Evolutionary conservation across 139 green algal species (phyloP).

Genomic region (Volvox africanus): DNA sequence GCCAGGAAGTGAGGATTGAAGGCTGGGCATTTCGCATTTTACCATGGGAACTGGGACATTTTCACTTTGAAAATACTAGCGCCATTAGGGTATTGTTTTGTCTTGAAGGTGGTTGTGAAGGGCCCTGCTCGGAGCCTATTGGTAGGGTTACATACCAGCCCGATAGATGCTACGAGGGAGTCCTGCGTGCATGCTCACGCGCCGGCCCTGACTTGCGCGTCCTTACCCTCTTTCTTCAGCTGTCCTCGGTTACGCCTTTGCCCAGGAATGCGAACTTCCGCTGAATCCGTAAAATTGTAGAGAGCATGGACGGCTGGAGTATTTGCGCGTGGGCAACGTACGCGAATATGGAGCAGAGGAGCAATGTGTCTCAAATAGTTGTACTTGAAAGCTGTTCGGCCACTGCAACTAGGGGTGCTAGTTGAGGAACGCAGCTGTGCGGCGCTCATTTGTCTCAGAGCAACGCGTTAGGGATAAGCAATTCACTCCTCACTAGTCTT

Average conservation of each 20-base stretch:
- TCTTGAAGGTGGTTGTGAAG: not conserved
- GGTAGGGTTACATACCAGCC: not conserved
- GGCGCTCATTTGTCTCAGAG: not conserved
- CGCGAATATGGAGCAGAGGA: not conserved
- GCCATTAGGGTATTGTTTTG: too few species aligned
- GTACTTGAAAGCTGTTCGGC: not conserved
- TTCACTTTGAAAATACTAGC: too few species aligned
- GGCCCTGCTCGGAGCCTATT: too few species aligned
- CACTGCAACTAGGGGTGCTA: not conserved
- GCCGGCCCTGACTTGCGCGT: not conserved
- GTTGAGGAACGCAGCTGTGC: not conserved
- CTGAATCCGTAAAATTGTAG: conserved; percentile 36
- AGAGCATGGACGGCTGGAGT: not conserved
- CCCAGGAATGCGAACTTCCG: not conserved
- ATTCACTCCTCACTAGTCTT: too few species aligned
- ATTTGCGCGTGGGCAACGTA: not conserved
- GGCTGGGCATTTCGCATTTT: too few species aligned
- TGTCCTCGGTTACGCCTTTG: conserved; percentile 11
- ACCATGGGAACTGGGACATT: too few species aligned
- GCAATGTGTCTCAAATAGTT: not conserved
- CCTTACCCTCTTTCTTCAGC: conserved; percentile 19
- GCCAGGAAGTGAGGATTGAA: too few species aligned
- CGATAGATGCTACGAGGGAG: not conserved
- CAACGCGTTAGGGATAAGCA: too few species aligned
- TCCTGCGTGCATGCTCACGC: not conserved